Evolutionary conservation across 257 asterid genomes (phyloP).

Genomic region (Solanum chmielewskii): DNA sequence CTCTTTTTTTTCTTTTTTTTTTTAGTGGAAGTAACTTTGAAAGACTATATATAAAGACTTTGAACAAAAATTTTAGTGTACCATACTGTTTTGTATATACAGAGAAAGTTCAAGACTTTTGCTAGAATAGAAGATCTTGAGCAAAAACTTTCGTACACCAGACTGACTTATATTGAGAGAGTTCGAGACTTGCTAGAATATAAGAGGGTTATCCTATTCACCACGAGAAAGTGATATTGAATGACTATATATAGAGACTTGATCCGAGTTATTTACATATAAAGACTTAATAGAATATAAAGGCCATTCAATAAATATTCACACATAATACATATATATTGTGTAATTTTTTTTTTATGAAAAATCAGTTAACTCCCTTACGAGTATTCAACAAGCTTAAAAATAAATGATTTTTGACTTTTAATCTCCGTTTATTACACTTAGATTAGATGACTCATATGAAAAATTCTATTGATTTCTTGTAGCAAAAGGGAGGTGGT

Average conservation of each 20-base stretch:
- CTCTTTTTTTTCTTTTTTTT: neutral
- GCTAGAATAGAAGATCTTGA: too few species aligned
- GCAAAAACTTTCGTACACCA: too few species aligned
- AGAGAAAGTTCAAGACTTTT: too few species aligned
- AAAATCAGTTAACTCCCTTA: too few species aligned
- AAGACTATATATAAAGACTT: neutral
- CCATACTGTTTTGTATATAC: neutral
- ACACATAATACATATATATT: too few species aligned
- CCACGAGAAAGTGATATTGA: too few species aligned
- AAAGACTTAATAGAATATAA: too few species aligned
- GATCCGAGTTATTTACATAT: too few species aligned
- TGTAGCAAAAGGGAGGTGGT: neutral
- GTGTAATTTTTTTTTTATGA: too few species aligned
- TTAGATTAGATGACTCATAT: neutral
- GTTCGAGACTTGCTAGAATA: neutral
- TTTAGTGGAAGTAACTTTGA: neutral
- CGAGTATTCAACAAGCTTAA: neutral
- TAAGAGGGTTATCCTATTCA: neutral
- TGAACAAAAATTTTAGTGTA: accelerated
- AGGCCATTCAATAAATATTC: too few species aligned
- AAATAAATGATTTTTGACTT: neutral
- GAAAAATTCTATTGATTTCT: neutral
- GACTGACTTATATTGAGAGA: neutral
- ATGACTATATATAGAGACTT: too few species aligned
- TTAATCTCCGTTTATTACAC: neutral